Base-by-base conservation (phyloP, 1,284 basidiomycete genomes). In the Cutaneotrichosporon sp. region DNA sequence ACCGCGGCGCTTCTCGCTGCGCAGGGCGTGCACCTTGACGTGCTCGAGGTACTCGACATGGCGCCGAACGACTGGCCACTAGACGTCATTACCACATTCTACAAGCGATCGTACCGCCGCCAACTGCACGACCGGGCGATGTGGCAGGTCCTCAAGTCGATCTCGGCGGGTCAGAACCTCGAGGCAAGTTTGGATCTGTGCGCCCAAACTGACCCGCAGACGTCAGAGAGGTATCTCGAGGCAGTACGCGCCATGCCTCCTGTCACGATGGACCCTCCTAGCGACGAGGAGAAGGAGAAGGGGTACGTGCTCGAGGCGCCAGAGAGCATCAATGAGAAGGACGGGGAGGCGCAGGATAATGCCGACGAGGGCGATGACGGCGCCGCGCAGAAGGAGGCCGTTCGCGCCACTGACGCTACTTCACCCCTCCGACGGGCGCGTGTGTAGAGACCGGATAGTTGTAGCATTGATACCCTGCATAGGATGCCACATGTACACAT, bases 1-100 rank as follows among this genome's bases (percentile, higher is more conserved):
- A 83, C 86, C 0, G 80, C 86, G 3, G 79, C 79, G 34, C 73
- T 93, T 21, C 76, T 94, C 18, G 85, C 86, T 65, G 83, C 89
- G 1, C 90, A 91, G 68, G 86, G 85, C 2, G 79, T 83, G 57
- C 85, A 85, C 64, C 77, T 93, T 33, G 87, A 92, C 63, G 80
- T 84, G 2, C 62, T 84, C 15, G 86, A 90, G 67, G 88, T 91
- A 30, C 77, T 91, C 15, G 76, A 83, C 2, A 75, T 83, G 15
- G 79, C 92, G 18, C 90, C 90, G 1, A 69, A 81, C 23, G 76
- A 81, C 36, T 93, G 88, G 88, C 81, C 88, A 0, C 75, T 93
- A 4, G 77, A 80, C 20, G 75, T 82, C 7, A 78, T 91, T 57
- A 83, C 85, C 0, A 82, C 85, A 0, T 92, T 92, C 77, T 78